Base-by-base conservation (phyloP, 129 eudicot species). In the Lactuca sativa region DNA sequence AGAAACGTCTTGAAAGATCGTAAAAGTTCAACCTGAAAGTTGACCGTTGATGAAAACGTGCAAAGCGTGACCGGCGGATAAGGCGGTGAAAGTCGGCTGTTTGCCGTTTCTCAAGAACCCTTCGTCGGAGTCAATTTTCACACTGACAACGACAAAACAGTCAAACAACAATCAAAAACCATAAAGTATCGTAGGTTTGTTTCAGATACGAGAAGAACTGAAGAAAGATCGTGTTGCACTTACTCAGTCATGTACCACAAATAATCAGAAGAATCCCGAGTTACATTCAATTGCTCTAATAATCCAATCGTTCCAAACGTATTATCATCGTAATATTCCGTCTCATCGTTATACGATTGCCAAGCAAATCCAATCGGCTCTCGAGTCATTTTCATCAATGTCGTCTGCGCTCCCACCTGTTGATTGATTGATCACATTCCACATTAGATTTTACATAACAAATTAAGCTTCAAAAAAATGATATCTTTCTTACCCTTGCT, bases 191-290 rank as follows among this genome's bases (percentile, higher is more conserved):
- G 4, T 31, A 51, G 17, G 40, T 71, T 30, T 71, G 18, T 25
- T 18, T 64, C 30, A 59, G 49, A 10, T 55, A 60, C 43, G 37
- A 48, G 7, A 25, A 71, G n/a, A n/a, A n/a, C n/a, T n/a, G n/a
- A n/a, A n/a, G 38, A 15, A 56, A 18, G 57, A 48, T 33, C 49
- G 36, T 34, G 69, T 4, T 40, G 17, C 62, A 90, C 99, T 87
- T 77, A 95, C 99, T 95, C 97, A 52, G 97, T 95, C 79, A 82
- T 79, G 84, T 95, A 95, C 99, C 99, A 95, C 79, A 95, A 62
- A 74, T 95, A 95, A 70, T 95, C 99, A 36, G 96, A 74, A 57
- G 67, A 67, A 69, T 95, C 99, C 80, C 99, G 56, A 16, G 99
- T 95, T 43, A 91, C 90, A 70, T 95, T 95, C 40, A 95, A 69